Conservation (phyloP, 2,329 filamentous ascomycete genomes). For the Alternaria sp. region DNA sequence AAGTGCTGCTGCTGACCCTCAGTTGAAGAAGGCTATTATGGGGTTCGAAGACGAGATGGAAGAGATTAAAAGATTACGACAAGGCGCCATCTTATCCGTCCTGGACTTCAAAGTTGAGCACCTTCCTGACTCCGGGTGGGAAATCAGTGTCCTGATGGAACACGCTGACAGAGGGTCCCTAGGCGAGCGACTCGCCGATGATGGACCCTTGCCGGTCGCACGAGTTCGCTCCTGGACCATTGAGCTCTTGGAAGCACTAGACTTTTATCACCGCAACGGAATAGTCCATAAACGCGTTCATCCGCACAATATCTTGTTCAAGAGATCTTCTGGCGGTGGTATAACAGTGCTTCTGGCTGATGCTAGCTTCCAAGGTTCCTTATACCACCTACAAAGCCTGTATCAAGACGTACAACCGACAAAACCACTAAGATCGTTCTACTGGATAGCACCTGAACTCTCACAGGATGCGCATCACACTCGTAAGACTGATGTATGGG, state of each 20-base stretch:
- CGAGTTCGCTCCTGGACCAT: conserved; percentile 91
- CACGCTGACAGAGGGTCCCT: conserved; percentile 84
- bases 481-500: conserved; percentile 92
- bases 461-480: conserved; percentile 64
- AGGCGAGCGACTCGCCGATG: conserved; percentile 80
- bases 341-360: conserved; percentile 77
- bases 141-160: conserved; percentile 77
- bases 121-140: conserved; percentile 67
- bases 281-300: conserved; percentile 87
- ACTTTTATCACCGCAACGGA: conserved; percentile 85
- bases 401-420: conserved; percentile 61
- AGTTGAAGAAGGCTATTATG: conserved; percentile 79
- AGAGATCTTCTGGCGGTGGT: conserved; percentile 72
- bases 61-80: conserved; percentile 75
- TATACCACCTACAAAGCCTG: conserved; percentile 69
- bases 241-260: conserved; percentile 86
- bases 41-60: conserved; percentile 80
- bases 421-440: conserved; percentile 74
- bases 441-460: conserved; percentile 85
- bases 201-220: conserved; percentile 75
- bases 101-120: conserved; percentile 79
- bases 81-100: conserved; percentile 80
- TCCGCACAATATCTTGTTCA: conserved; percentile 79
- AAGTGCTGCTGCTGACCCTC: conserved; percentile 70
- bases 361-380: conserved; percentile 72